Conservation (phyloP, 1,284 basidiomycete genomes). For the Cutaneotrichosporon dermatis region DNA sequence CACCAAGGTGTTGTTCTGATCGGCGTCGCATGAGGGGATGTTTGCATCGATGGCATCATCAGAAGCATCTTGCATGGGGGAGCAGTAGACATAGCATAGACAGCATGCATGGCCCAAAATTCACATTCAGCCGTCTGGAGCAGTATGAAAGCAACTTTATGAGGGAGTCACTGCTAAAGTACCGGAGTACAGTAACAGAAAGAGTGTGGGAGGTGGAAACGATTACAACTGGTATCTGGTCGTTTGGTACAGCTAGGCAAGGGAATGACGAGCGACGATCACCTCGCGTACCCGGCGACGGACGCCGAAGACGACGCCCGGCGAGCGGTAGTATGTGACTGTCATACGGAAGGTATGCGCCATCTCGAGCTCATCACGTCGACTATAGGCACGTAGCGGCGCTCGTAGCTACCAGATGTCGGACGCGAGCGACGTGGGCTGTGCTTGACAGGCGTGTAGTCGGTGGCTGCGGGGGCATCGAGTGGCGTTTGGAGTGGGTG, state of each 20-base stretch:
- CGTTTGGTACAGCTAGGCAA: no score
- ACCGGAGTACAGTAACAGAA: neutral
- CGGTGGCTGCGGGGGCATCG: neutral
- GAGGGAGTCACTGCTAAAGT: no score
- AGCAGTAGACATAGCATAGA: constrained; percentile 1
- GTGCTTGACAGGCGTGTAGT: neutral
- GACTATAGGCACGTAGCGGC: constrained; percentile 18
- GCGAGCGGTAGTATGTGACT: constrained; percentile 16
- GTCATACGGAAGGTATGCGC: constrained; percentile 1
- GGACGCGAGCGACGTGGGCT: neutral
- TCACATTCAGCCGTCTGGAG: no score
- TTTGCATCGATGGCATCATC: no score
- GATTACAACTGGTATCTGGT: neutral
- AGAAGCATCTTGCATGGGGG: no score
- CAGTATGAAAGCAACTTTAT: no score
- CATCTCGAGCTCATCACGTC: constrained; percentile 16
- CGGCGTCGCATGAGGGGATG: no score
- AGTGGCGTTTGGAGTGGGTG: neutral
- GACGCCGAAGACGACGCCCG: constrained; percentile 26
- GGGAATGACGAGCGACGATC: no score
- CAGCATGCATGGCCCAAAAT: constrained; percentile 2
- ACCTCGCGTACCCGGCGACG: constrained; percentile 15
- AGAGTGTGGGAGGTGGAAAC: neutral
- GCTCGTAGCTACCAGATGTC: constrained; percentile 3
- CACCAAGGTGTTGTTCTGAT: constrained; percentile 48